A percentile compares a stretch with the other conserved stretches of the same genome.
Conservation (phyloP, 805 yeast genomes). For the Grigorovia jiainica region DNA sequence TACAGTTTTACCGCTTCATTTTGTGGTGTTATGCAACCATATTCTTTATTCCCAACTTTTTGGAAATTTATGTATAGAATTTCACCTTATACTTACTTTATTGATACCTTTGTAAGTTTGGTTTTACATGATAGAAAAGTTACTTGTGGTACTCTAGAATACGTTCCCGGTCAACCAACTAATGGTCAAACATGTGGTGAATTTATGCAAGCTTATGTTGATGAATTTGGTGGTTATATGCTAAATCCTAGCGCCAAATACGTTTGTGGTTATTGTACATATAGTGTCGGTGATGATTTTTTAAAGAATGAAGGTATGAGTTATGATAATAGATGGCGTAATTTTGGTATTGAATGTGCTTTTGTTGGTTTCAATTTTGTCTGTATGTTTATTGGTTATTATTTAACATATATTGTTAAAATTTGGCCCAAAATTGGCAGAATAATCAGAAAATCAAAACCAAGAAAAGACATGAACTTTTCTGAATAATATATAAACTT, state of each 20-base stretch:
- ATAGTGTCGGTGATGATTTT: conserved; percentile 33
- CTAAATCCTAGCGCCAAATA: conserved; percentile 37
- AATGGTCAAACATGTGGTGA: conserved; percentile 52
- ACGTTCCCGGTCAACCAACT: conserved; percentile 43
- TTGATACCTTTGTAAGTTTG: conserved; percentile 40
- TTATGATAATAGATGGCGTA: conserved; percentile 46
- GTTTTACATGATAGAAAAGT: conserved; percentile 45
- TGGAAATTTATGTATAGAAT: conserved; percentile 65
- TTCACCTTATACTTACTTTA: conserved; percentile 54
- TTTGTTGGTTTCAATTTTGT: conserved; percentile 41
- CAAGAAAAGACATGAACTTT: no score
- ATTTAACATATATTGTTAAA: conserved; percentile 14
- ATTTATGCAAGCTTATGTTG: conserved; percentile 38
- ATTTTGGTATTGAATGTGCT: conserved; percentile 47
- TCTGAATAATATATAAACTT: no score
- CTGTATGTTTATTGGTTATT: conserved; percentile 25
- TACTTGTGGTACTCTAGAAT: conserved; percentile 39
- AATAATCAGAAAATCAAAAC: no score
- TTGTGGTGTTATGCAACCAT: conserved; percentile 32
- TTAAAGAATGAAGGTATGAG: conserved; percentile 31
- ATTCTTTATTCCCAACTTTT: conserved; percentile 53
- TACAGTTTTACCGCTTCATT: conserved; percentile 28
- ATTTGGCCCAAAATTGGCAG: conserved; percentile 13
- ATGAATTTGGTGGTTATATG: conserved; percentile 44
- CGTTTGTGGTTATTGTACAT: conserved; percentile 35